These are phyloP conservation scores for Naganishia randhawae DNA, from an alignment of 768 basidiomycete genomes.

Conservation along the genomic window DNA sequence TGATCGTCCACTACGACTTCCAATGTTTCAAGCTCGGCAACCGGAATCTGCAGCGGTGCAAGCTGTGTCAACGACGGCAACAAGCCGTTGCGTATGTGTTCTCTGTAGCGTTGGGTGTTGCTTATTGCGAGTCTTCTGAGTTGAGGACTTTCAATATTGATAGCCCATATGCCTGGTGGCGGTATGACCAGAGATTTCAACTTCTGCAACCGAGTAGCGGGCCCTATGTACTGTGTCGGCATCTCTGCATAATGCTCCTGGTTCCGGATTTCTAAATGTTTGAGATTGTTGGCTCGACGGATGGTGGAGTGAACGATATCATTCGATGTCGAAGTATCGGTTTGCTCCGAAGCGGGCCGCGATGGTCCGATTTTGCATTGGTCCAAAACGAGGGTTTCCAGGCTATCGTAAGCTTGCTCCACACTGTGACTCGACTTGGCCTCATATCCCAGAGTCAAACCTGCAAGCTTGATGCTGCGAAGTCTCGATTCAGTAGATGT, in stretches of 20 bases:
- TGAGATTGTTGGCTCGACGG: not conserved
- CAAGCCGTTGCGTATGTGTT: not conserved
- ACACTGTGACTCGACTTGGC: too few relatives aligned
- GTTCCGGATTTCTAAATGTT: not conserved
- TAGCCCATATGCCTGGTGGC: not conserved
- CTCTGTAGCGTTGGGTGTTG: not conserved
- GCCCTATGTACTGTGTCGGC: not conserved
- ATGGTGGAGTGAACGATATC: not conserved
- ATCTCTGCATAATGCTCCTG: not conserved
- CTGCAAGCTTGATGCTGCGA: not conserved
- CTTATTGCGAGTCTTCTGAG: not conserved
- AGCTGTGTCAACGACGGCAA: conserved; percentile 8
- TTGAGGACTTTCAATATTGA: not conserved
- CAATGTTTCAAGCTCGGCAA: conserved; percentile 2
- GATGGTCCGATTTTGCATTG: not conserved
- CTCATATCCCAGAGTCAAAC: not conserved
- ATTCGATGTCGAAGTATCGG: not conserved
- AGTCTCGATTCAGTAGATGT: not conserved
- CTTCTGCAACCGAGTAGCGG: not conserved
- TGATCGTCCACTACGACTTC: not conserved
- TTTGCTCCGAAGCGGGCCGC: not conserved
- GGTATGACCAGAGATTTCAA: conserved; percentile 7
- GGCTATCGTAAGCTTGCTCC: not conserved
- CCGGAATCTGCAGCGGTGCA: conserved; percentile 1
- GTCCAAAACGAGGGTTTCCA: conserved; percentile 8